A percentile compares a stretch with the other conserved stretches of the same genome.
phyloP scores from a whole-genome alignment of 106 monocot species.

The Agapanthus africanus region DNA sequence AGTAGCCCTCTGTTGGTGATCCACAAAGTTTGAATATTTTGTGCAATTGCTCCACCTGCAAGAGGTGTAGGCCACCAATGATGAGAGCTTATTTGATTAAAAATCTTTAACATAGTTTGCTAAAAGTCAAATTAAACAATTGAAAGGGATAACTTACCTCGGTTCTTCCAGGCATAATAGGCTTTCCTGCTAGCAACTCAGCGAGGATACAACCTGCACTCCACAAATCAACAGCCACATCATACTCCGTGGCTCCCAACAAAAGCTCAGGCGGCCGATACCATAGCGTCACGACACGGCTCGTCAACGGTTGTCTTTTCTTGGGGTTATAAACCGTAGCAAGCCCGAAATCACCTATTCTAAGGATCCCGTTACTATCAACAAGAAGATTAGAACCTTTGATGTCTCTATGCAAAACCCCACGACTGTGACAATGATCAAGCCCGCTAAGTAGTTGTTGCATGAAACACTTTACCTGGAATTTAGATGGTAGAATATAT shows the following conservation, averaged over 20 bases:
- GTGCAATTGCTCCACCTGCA: conserved; percentile 64
- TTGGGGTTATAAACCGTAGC: conserved; percentile 45
- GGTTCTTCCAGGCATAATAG: conserved; percentile 85
- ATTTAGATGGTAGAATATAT: background rate
- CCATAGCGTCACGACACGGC: conserved; percentile 84
- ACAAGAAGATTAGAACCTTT: conserved; percentile 85
- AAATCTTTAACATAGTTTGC: background rate
- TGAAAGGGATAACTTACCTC: conserved; percentile 34
- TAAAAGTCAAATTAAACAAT: background rate
- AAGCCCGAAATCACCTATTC: conserved; percentile 75
- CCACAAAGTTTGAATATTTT: conserved; percentile 75
- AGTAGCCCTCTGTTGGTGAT: conserved; percentile 49
- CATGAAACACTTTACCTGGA: conserved; percentile 76
- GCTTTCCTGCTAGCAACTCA: conserved; percentile 69
- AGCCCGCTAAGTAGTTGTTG: conserved; percentile 69
- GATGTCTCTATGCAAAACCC: conserved; percentile 77
- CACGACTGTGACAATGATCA: conserved; percentile 67
- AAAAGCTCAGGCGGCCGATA: conserved; percentile 85
- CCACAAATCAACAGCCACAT: conserved; percentile 72
- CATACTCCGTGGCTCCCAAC: conserved; percentile 71
- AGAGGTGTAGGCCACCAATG: background rate
- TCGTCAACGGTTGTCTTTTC: conserved; percentile 55
- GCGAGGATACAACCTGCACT: conserved; percentile 83
- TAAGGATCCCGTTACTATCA: conserved; percentile 60
- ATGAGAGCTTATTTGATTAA: background rate